Percentiles rank a stretch among this genome's conserved stretches.
Evolutionary conservation across 1,284 basidiomycete species (phyloP).

Genomic region (Tranzscheliella williamsii): DNA sequence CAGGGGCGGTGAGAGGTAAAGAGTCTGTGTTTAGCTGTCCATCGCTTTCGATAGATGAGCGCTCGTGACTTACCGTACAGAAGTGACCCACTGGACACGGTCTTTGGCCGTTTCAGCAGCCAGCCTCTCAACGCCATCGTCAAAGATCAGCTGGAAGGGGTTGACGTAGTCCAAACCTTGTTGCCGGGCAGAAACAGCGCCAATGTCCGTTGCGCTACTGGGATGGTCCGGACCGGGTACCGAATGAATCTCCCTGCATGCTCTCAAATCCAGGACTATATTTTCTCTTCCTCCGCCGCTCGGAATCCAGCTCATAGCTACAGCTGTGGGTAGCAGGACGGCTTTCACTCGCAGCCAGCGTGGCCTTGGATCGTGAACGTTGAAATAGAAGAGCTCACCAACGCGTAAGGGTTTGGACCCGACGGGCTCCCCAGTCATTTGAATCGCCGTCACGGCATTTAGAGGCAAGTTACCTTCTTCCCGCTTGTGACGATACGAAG

Average conservation of each 20-base stretch:
- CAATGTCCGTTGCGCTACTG: conserved; percentile 33
- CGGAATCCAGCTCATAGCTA: conserved; percentile 56
- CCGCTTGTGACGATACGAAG: conserved; percentile 32
- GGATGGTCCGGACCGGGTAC: conserved; percentile 49
- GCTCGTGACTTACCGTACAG: conserved; percentile 26
- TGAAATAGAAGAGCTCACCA: conserved; percentile 48
- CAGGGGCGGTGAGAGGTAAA: no score
- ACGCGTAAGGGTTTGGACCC: conserved; percentile 31
- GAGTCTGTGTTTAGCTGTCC: no score
- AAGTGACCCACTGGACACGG: conserved; percentile 46
- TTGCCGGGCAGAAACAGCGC: conserved; percentile 30
- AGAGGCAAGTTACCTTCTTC: conserved; percentile 36
- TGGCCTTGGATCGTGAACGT: conserved; percentile 41
- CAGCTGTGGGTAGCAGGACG: conserved; percentile 37
- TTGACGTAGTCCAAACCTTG: conserved; percentile 39
- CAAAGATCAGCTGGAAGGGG: conserved; percentile 55
- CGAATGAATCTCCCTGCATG: conserved; percentile 52
- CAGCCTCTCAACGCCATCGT: conserved; percentile 53
- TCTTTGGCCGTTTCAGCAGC: conserved; percentile 46
- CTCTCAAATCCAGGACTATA: conserved; percentile 43
- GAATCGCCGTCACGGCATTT: conserved; percentile 23
- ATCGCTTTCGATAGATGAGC: conserved; percentile 2
- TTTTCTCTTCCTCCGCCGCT: conserved; percentile 47
- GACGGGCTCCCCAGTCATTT: conserved; percentile 21
- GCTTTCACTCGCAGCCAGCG: conserved; percentile 49